A percentile compares a stretch with the other conserved stretches of the same genome.
Conservation (phyloP, 1,284 basidiomycete species). For the Cerioporus squamosus region DNA sequence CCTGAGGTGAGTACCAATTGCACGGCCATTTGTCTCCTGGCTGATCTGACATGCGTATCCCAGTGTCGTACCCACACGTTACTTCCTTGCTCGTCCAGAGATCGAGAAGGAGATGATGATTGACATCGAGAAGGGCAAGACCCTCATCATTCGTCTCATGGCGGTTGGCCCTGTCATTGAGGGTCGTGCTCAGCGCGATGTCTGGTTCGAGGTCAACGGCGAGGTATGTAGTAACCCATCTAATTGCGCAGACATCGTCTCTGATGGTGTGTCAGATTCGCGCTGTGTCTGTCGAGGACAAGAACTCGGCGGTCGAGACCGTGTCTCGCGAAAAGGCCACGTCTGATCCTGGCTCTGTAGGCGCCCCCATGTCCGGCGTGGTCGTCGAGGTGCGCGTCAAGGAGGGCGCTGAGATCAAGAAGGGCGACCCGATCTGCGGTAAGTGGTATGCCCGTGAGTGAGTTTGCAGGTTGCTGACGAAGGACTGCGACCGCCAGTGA, state of each 20-base stretch:
- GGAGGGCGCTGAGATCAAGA: constrained; percentile 97
- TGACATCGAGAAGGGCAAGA: constrained; percentile 97
- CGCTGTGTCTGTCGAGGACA: constrained; percentile 93
- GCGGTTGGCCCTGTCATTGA: constrained; percentile 94
- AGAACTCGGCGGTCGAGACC: constrained; percentile 94
- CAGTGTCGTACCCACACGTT: constrained; percentile 93
- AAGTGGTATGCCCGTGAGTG: constrained; percentile 34
- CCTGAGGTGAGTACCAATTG: constrained; percentile 61
- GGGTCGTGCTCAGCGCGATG: constrained; percentile 91
- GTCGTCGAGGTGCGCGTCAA: constrained; percentile 98
- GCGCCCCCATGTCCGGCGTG: constrained; percentile 96
- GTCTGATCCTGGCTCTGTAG: constrained; percentile 92
- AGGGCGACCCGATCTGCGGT: constrained; percentile 93
- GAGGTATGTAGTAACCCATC: constrained; percentile 56
- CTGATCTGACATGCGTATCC: not conserved
- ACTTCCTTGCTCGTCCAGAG: constrained; percentile 93
- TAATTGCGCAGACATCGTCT: not conserved
- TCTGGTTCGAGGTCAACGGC: constrained; percentile 98
- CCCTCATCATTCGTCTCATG: constrained; percentile 94
- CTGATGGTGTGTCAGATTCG: constrained; percentile 60
- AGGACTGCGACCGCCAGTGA: constrained; percentile 48
- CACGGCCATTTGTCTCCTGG: not conserved
- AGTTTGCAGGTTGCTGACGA: constrained; percentile 9
- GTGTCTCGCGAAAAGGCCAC: constrained; percentile 94
- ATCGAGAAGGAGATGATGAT: constrained; percentile 97